A percentile compares a stretch with the other conserved stretches of the same genome.
Evolutionary conservation across 2,329 filamentous ascomycete genomes (phyloP).

Genomic region (Alternaria incomplexa): DNA sequence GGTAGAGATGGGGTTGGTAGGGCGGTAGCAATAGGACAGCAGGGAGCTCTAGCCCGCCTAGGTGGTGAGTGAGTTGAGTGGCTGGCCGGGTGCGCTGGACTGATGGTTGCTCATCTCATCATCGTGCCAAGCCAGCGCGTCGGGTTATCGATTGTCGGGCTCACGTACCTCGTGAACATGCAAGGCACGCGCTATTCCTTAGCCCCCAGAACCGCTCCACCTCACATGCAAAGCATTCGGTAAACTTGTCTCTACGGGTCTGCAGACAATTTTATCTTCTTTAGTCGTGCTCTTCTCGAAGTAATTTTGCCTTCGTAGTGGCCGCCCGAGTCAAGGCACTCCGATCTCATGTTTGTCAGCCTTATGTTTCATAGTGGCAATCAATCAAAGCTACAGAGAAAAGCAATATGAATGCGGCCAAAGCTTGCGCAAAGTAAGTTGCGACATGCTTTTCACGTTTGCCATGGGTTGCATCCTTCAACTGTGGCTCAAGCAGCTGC

Average conservation of each 20-base stretch:
- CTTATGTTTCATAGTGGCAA: background rate
- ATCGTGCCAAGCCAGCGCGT: slow-evolving; percentile 13
- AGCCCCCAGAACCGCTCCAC: slow-evolving; percentile 1
- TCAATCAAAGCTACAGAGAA: background rate
- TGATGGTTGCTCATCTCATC: slow-evolving; percentile 8
- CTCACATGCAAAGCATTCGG: background rate
- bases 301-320: background rate
- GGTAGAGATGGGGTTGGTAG: slow-evolving; percentile 2
- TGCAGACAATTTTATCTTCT: background rate
- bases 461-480: background rate
- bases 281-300: no score
- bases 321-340: background rate
- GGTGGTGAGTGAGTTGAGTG: slow-evolving; percentile 12
- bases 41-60: slow-evolving; percentile 4
- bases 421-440: background rate
- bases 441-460: background rate
- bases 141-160: slow-evolving; percentile 25
- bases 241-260: background rate
- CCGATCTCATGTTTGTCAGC: background rate
- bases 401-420: background rate
- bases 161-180: slow-evolving; percentile 10
- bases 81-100: slow-evolving; percentile 1
- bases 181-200: slow-evolving; percentile 5
- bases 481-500: slow-evolving; percentile 5
- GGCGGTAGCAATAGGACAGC: slow-evolving; percentile 10